A percentile compares a stretch with the other conserved stretches of the same genome.
Evolutionary conservation across 805 yeast genomes (phyloP).

Genomic region (Suhomyces sp.): DNA sequence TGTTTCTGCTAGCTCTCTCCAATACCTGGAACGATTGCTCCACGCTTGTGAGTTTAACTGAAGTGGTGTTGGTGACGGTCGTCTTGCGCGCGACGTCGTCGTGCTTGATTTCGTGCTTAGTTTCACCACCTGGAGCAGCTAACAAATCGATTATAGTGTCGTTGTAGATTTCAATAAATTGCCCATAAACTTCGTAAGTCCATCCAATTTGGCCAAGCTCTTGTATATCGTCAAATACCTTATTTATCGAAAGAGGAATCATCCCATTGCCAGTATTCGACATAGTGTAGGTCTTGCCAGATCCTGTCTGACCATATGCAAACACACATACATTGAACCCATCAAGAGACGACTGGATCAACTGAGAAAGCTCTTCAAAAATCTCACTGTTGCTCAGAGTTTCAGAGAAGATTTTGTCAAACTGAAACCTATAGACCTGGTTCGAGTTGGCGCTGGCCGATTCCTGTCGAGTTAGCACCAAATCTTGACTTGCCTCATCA

Average conservation of each 20-base stretch:
- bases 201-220: constrained; percentile 55
- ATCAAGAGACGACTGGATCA: constrained; percentile 74
- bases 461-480: constrained; percentile 24
- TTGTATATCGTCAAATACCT: constrained; percentile 60
- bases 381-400: constrained; percentile 55
- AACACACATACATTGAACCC: constrained; percentile 91
- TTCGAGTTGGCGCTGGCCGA: constrained; percentile 7
- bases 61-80: constrained; percentile 55
- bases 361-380: constrained; percentile 81
- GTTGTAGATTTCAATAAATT: constrained; percentile 86
- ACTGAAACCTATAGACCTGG: constrained; percentile 47
- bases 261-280: constrained; percentile 67
- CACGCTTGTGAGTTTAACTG: constrained; percentile 44
- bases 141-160: constrained; percentile 75
- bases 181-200: constrained; percentile 62
- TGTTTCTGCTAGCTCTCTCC: constrained; percentile 51
- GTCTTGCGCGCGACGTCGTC: constrained; percentile 55
- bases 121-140: constrained; percentile 16
- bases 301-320: constrained; percentile 93
- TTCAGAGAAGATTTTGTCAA: constrained; percentile 74
- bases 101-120: constrained; percentile 69
- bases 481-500: constrained; percentile 35
- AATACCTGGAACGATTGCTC: constrained; percentile 52
- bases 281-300: constrained; percentile 96
- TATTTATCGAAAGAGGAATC: constrained; percentile 71